These are phyloP conservation scores for Penicillium sp. DNA, from an alignment of 2,329 filamentous ascomycete genomes.

Conservation along the genomic window DNA sequence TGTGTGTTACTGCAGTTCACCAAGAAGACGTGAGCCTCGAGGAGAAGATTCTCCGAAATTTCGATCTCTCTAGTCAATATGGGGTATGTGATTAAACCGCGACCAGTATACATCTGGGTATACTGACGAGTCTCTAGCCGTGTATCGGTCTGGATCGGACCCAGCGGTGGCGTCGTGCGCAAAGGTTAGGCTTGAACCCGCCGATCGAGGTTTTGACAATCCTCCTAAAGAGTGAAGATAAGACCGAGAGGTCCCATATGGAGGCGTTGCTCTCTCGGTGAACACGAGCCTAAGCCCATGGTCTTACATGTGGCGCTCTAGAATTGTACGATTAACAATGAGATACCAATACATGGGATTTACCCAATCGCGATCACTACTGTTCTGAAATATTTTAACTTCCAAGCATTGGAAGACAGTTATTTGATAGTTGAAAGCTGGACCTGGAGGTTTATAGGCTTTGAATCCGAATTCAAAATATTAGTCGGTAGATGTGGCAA, in stretches of 20 bases:
- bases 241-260: background rate
- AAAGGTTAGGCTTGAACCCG: background rate
- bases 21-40: constrained; percentile 68
- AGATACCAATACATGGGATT: background rate
- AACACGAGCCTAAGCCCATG: background rate
- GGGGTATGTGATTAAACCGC: constrained; percentile 64
- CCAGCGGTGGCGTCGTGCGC: background rate
- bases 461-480: too few species aligned
- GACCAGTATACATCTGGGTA: background rate
- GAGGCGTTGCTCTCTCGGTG: background rate
- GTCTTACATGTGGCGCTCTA: background rate
- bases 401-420: too few species aligned
- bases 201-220: background rate
- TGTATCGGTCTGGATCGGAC: constrained; percentile 69
- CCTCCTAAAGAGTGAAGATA: background rate
- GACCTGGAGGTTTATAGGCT: too few species aligned
- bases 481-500: too few species aligned
- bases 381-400: too few species aligned
- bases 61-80: constrained; percentile 87
- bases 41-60: constrained; percentile 88
- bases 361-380: background rate
- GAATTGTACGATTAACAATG: background rate
- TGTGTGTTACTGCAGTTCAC: constrained; percentile 57
- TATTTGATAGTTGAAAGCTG: too few species aligned
- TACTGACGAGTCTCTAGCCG: constrained; percentile 56